phyloP scores from a whole-genome alignment of 352 stramenopile genomes.

The Phytophthora foliorum region DNA sequence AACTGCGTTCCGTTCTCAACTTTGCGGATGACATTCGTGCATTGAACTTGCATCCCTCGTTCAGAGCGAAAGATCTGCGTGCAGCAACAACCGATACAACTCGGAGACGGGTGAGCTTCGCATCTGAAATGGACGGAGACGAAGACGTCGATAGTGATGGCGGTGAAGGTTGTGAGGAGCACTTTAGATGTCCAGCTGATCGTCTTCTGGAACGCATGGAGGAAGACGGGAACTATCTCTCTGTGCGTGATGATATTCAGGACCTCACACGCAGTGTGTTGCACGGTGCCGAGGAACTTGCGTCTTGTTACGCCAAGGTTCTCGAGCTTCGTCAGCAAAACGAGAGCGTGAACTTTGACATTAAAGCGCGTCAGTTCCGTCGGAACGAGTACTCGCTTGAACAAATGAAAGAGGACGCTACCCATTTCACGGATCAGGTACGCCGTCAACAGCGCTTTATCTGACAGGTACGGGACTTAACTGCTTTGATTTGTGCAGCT shows the following conservation, averaged over 20 bases:
- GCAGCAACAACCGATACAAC: background rate
- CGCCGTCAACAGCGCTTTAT: background rate
- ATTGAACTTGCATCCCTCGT: slow-evolving; percentile 23
- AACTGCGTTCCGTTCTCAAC: slow-evolving; percentile 53
- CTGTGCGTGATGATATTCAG: slow-evolving; percentile 50
- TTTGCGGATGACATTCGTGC: slow-evolving; percentile 66
- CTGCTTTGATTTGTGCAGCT: slow-evolving; percentile 20
- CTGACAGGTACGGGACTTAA: background rate
- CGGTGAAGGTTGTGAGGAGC: slow-evolving; percentile 12
- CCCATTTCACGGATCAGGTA: slow-evolving; percentile 55
- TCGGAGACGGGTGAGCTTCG: background rate
- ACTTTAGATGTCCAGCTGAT: slow-evolving; percentile 14
- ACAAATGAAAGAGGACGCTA: slow-evolving; percentile 51
- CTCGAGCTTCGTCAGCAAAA: slow-evolving; percentile 53
- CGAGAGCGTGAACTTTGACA: slow-evolving; percentile 58
- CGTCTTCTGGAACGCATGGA: slow-evolving; percentile 49
- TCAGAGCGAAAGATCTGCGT: background rate
- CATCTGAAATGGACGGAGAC: background rate
- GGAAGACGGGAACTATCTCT: slow-evolving; percentile 43
- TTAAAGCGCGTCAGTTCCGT: slow-evolving; percentile 52
- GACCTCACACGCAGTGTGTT: slow-evolving; percentile 44
- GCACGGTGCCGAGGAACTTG: slow-evolving; percentile 35
- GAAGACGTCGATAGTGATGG: background rate
- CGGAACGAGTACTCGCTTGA: slow-evolving; percentile 52
- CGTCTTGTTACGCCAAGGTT: slow-evolving; percentile 42